Percentiles rank a stretch among this genome's conserved stretches.
phyloP scores from a whole-genome alignment of 2,329 filamentous ascomycete genomes.

The Plectosphaerella plurivora region DNA sequence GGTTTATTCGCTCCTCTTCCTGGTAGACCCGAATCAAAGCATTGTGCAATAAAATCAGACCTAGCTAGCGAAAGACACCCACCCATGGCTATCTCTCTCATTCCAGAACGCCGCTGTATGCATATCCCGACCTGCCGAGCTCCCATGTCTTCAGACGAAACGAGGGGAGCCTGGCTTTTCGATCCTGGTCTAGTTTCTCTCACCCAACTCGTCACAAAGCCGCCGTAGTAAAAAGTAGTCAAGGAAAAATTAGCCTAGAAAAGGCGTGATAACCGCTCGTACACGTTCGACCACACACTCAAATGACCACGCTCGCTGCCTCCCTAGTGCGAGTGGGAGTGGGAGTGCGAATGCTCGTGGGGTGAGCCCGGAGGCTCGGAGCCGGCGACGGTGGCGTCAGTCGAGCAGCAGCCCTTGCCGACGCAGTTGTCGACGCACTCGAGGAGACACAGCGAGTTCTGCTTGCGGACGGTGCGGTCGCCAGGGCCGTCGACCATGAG shows the following conservation, averaged over 20 bases:
- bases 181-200: too few relatives aligned
- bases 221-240: neutral
- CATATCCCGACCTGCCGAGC: too few relatives aligned
- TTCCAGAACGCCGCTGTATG: too few relatives aligned
- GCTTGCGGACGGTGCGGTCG: slow-evolving; percentile 16
- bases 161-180: too few relatives aligned
- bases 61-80: too few relatives aligned
- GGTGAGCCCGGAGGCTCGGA: slow-evolving; percentile 24
- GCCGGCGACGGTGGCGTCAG: slow-evolving; percentile 23
- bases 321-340: slow-evolving; percentile 27
- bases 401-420: slow-evolving; percentile 39
- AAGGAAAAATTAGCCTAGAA: too few relatives aligned
- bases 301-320: neutral
- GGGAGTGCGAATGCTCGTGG: slow-evolving; percentile 18
- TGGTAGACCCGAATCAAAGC: too few relatives aligned
- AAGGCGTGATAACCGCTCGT: neutral
- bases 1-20: too few relatives aligned
- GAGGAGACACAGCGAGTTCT: slow-evolving; percentile 38
- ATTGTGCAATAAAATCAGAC: too few relatives aligned
- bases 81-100: too few relatives aligned
- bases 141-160: too few relatives aligned
- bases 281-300: neutral
- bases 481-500: slow-evolving; percentile 15
- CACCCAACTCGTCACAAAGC: too few relatives aligned
- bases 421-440: slow-evolving; percentile 47